Conservation (phyloP, 805 yeast species). For the Yamadazyma laniorum region DNA sequence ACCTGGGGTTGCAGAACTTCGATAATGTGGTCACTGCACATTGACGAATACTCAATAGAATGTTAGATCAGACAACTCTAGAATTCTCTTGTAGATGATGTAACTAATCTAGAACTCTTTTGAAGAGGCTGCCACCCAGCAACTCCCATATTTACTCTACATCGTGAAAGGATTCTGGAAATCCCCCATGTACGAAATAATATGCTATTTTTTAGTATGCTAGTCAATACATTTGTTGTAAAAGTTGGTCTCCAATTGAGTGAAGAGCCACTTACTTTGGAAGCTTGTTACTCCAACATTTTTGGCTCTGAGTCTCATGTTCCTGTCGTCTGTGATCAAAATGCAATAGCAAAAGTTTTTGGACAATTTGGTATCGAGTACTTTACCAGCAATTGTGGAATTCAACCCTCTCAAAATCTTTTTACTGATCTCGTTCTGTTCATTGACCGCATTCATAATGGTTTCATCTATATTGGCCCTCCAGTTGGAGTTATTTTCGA, state of each 20-base stretch:
- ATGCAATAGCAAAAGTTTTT: slow-evolving; percentile 54
- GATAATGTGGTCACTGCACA: no score
- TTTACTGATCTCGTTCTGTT: slow-evolving; percentile 40
- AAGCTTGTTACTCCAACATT: slow-evolving; percentile 53
- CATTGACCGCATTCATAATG: slow-evolving; percentile 50
- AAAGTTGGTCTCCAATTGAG: slow-evolving; percentile 45
- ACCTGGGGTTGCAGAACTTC: no score
- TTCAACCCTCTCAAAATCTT: slow-evolving; percentile 42
- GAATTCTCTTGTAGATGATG: no score
- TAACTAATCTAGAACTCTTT: no score
- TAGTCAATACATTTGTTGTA: slow-evolving; percentile 55
- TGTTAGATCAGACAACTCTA: no score
- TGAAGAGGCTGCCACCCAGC: no score
- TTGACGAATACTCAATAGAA: no score
- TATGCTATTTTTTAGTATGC: slow-evolving; percentile 3
- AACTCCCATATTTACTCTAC: no score
- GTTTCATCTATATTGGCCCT: slow-evolving; percentile 70
- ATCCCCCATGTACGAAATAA: background rate
- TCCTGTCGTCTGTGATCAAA: slow-evolving; percentile 70
- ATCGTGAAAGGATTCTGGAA: no score
- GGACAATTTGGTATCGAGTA: slow-evolving; percentile 37
- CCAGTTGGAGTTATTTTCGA: slow-evolving; percentile 73
- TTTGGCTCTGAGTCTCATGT: slow-evolving; percentile 66
- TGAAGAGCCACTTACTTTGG: slow-evolving; percentile 61
- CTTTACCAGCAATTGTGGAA: slow-evolving; percentile 15